Percentiles rank a stretch among this genome's conserved stretches.
Conservation (phyloP, 225 moss, liverwort and hornwort genomes). For the Polytrichum commune region DNA sequence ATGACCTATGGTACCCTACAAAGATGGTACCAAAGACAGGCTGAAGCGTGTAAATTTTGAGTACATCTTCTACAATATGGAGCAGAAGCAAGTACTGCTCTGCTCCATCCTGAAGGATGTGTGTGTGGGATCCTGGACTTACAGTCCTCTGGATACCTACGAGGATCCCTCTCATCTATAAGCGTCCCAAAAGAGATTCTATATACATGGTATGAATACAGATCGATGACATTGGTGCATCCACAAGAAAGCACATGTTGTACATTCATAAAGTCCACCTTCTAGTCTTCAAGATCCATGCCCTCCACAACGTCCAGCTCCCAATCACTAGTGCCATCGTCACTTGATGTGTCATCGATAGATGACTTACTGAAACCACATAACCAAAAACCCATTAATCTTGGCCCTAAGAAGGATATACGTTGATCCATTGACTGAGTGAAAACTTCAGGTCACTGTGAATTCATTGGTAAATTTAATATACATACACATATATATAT, state of each 20-base stretch:
- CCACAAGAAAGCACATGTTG: background rate
- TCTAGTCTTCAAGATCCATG: conserved; percentile 78
- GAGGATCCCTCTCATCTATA: no score
- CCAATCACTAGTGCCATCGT: conserved; percentile 67
- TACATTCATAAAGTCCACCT: background rate
- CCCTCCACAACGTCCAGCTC: conserved; percentile 69
- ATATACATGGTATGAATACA: conserved; percentile 30
- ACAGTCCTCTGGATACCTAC: no score
- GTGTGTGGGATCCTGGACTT: no score
- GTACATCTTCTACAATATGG: no score
- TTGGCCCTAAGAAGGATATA: background rate
- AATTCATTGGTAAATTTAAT: background rate
- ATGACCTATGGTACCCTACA: no score
- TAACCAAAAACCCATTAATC: background rate
- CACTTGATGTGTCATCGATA: conserved; percentile 46
- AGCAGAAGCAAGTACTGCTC: no score
- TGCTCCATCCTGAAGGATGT: no score
- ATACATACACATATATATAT: background rate
- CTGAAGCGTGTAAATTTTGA: no score
- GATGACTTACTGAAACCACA: conserved; percentile 58
- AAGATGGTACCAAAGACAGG: no score
- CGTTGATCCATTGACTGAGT: background rate
- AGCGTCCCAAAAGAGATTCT: background rate
- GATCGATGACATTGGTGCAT: background rate
- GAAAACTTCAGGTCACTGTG: background rate